Conservation (phyloP, 257 asterid genomes). For the Lavandula angustifolia region DNA sequence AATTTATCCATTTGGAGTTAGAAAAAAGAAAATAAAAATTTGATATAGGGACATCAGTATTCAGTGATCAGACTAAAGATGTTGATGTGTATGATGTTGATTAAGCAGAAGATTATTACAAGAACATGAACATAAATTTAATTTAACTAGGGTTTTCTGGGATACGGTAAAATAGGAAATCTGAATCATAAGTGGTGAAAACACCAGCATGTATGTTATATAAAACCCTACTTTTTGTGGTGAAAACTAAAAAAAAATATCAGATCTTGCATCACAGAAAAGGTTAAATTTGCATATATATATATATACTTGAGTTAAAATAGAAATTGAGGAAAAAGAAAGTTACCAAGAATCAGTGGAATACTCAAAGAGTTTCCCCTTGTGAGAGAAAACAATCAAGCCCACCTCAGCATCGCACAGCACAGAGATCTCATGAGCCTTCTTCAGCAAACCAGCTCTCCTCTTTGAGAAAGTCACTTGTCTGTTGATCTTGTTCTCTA, state of each 20-base stretch:
- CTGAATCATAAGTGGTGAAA: background rate
- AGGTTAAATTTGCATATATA: background rate
- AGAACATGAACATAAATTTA: background rate
- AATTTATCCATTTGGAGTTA: no score
- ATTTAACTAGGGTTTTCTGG: conserved; percentile 23
- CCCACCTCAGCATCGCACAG: conserved; percentile 85
- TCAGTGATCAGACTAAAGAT: background rate
- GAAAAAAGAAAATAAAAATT: background rate
- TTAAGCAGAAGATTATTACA: background rate
- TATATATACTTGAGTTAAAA: background rate
- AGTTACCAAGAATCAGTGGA: conserved; percentile 67
- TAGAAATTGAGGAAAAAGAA: background rate
- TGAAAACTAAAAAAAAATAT: background rate
- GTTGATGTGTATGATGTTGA: background rate
- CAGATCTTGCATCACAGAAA: background rate
- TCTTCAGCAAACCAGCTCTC: conserved; percentile 72
- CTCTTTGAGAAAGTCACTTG: conserved; percentile 88
- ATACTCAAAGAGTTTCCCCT: conserved; percentile 79
- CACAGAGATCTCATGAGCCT: conserved; percentile 85
- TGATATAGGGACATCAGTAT: no score
- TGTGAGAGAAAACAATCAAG: conserved; percentile 70
- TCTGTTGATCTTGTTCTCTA: conserved; percentile 83
- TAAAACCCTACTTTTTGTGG: conserved; percentile 31
- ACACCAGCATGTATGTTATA: background rate
- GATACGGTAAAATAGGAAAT: background rate